A percentile compares a stretch with the other conserved stretches of the same genome.
Conservation (phyloP, 1,284 basidiomycete species). For the Apiotrichum sp. region DNA sequence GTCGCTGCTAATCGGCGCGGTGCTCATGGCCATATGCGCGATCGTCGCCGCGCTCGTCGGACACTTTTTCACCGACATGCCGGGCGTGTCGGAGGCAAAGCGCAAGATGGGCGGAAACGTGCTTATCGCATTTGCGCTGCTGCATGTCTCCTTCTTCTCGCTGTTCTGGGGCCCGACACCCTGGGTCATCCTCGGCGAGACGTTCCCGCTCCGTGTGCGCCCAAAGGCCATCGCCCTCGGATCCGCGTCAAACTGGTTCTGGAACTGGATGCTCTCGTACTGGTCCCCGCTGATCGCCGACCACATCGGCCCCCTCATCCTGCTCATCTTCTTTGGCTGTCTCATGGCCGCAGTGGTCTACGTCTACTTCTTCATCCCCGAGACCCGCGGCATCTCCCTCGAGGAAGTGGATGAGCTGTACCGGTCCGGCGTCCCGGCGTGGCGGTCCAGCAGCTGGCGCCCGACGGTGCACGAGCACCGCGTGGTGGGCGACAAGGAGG, state of each 20-base stretch:
- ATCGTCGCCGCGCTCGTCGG: constrained; percentile 59
- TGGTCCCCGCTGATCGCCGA: constrained; percentile 56
- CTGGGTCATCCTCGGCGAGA: constrained; percentile 60
- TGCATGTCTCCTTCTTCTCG: constrained; percentile 66
- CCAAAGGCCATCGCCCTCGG: constrained; percentile 69
- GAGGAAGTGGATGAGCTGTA: constrained; percentile 76
- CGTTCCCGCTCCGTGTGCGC: constrained; percentile 66
- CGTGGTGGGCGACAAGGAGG: constrained; percentile 1
- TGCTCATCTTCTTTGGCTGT: constrained; percentile 53
- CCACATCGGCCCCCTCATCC: constrained; percentile 62
- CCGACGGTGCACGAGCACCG: constrained; percentile 40
- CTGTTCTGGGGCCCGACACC: constrained; percentile 63
- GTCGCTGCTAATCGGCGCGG: constrained; percentile 50
- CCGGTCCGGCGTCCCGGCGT: constrained; percentile 58
- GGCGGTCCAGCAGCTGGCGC: constrained; percentile 58
- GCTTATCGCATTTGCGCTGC: constrained; percentile 64
- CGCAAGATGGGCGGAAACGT: constrained; percentile 56
- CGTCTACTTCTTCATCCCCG: constrained; percentile 56
- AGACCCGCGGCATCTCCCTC: constrained; percentile 65
- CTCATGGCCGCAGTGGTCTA: constrained; percentile 62
- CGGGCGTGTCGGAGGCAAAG: constrained; percentile 39
- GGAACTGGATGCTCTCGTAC: constrained; percentile 58
- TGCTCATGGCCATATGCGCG: constrained; percentile 52
- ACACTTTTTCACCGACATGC: constrained; percentile 55
- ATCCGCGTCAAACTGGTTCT: constrained; percentile 51